A percentile compares a stretch with the other conserved stretches of the same genome.
Conservation (phyloP, 345 rosid genomes). For the Isatis tinctoria region DNA sequence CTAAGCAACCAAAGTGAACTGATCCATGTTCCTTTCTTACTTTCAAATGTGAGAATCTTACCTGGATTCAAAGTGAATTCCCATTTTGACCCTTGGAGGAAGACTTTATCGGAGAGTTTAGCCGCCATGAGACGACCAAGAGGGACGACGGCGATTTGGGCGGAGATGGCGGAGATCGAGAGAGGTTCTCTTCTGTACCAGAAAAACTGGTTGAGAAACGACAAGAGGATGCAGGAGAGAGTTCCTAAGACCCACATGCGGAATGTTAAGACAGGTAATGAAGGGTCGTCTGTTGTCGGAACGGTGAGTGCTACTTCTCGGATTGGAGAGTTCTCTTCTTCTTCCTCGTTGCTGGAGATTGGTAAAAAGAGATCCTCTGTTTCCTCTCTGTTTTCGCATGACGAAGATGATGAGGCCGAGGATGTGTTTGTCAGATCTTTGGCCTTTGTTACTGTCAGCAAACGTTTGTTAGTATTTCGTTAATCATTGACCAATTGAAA, state of each 20-base stretch:
- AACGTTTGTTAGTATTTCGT: neutral
- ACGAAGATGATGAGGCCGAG: slow-evolving; percentile 22
- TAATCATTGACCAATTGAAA: neutral
- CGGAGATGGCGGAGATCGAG: slow-evolving; percentile 90
- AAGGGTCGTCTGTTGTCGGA: slow-evolving; percentile 74
- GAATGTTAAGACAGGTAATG: slow-evolving; percentile 84
- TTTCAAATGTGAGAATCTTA: neutral
- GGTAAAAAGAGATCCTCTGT: slow-evolving; percentile 22
- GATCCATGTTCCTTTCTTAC: neutral
- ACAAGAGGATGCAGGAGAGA: slow-evolving; percentile 62
- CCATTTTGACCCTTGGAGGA: slow-evolving; percentile 60
- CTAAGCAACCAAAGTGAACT: neutral
- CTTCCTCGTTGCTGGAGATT: neutral
- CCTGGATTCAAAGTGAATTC: slow-evolving; percentile 82
- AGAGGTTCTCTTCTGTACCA: slow-evolving; percentile 95
- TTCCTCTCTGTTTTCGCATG: slow-evolving; percentile 25
- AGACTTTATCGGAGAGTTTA: slow-evolving; percentile 58
- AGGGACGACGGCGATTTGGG: slow-evolving; percentile 93
- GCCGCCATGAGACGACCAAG: slow-evolving; percentile 92
- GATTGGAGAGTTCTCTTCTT: slow-evolving; percentile 73
- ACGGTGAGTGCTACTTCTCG: slow-evolving; percentile 91
- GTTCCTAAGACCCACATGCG: slow-evolving; percentile 94
- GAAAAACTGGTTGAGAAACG: slow-evolving; percentile 93
- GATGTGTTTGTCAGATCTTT: slow-evolving; percentile 13
- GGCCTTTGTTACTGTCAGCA: slow-evolving; percentile 12